Evolutionary conservation across 148 eudicot species (phyloP).

Genomic region (Silene conica): DNA sequence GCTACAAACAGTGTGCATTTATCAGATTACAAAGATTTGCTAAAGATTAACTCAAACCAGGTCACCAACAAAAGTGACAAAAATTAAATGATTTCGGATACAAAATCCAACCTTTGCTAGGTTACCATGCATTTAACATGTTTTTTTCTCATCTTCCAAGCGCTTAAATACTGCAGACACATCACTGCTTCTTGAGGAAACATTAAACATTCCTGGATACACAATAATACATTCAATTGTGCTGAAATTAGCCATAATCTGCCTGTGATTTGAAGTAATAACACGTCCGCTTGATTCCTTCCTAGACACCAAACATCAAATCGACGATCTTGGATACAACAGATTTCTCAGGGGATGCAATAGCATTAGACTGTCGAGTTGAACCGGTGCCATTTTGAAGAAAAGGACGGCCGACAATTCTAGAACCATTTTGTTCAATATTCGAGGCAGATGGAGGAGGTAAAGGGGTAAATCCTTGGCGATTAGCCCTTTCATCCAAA

Average conservation of each 20-base stretch:
- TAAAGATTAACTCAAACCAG: not conserved
- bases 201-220: not conserved
- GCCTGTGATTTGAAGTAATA: not conserved
- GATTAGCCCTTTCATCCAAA: slow-evolving; percentile 63
- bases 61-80: not conserved
- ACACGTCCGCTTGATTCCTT: not conserved
- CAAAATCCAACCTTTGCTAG: slow-evolving; percentile 8
- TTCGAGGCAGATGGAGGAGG: slow-evolving; percentile 45
- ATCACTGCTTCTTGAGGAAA: not conserved
- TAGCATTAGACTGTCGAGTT: slow-evolving; percentile 57
- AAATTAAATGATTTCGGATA: not conserved
- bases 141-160: not conserved
- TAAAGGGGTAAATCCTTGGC: slow-evolving; percentile 74
- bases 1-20: not conserved
- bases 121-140: not conserved
- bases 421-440: slow-evolving; percentile 39
- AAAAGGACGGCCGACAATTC: slow-evolving; percentile 39
- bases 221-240: slow-evolving; percentile 10
- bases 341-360: slow-evolving; percentile 84
- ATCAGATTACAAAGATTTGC: not conserved
- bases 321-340: slow-evolving; percentile 69
- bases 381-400: slow-evolving; percentile 55
- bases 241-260: not conserved
- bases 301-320: slow-evolving; percentile 82
- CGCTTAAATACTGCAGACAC: slow-evolving; percentile 2